Base-by-base conservation (phyloP, 2,329 filamentous ascomycete species). In the Teratosphaeria viscida region DNA sequence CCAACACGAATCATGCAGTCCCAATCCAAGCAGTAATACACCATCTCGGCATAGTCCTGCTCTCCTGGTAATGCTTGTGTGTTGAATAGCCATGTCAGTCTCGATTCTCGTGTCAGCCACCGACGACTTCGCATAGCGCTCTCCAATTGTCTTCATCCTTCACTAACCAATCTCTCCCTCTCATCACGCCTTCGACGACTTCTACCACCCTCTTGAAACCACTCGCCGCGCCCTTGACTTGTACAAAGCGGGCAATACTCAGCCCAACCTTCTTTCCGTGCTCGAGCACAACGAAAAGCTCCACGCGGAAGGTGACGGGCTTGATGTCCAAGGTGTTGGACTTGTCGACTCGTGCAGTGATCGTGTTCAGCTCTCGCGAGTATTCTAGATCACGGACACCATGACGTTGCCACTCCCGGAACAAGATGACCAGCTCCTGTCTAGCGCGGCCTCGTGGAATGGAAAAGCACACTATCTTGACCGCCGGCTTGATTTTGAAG, bases 231-330 rank as follows among this genome's bases (percentile, higher is more conserved):
- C 92, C 94, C 60, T 86, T 86, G 70, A 94, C 90, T 70, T 96
- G 92, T 1, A 89, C 92, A 72, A 96, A 90, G 39, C 90, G 87
- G 34, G 89, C 85, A 64, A 96, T 85, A 72, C 87, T 89, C 58
- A 96, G 81, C 8, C 86, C 86, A 54, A 84, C 85, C 64, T 85
- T 86, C 67, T 84, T 86, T 55, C 89, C 89, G 69, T 94, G 88
- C 75, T 96, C 89, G 62, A 95, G 87, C 43, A 95, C 87, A 1
- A 88, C 90, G 77, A 95, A 95, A 62, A 96, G 82, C 72, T 96
- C 90, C 43, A 86, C 85, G 16, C 90, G 88, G 73, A 97, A 92
- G 14, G 87, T 82, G n/a, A 96, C 91, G 58, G 90, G 87, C 70
- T 92, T 94, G 71, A 96, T 83, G 63, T 87, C 82, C 57, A 95